These are phyloP conservation scores for Xylaria sp. DNA, from an alignment of 2,329 filamentous ascomycete genomes.

Conservation along the genomic window DNA sequence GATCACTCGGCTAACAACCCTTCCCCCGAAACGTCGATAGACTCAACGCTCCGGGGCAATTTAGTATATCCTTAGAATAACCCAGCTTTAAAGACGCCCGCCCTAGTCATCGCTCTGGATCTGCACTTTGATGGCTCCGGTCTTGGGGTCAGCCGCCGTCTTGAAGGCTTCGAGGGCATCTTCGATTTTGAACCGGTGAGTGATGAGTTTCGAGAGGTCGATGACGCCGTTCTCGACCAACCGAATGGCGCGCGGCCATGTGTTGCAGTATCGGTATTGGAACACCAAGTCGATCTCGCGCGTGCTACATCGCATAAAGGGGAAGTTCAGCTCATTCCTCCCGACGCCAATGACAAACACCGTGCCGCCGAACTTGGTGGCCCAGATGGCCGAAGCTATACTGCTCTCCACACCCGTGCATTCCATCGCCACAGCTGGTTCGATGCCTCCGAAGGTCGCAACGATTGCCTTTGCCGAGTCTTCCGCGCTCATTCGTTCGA, in stretches of 20 bases:
- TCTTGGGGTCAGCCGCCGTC: slow-evolving; percentile 87
- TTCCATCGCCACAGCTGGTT: slow-evolving; percentile 86
- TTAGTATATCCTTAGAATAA: neutral
- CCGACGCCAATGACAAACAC: slow-evolving; percentile 97
- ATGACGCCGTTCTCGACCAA: slow-evolving; percentile 87
- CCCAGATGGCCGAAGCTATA: slow-evolving; percentile 87
- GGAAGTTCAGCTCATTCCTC: slow-evolving; percentile 93
- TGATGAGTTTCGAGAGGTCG: slow-evolving; percentile 83
- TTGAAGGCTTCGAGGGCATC: slow-evolving; percentile 91
- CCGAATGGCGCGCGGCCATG: slow-evolving; percentile 93
- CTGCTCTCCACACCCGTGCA: slow-evolving; percentile 96
- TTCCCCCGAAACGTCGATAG: neutral
- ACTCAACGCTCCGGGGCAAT: neutral
- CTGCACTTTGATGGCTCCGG: slow-evolving; percentile 97
- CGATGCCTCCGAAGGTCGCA: slow-evolving; percentile 77
- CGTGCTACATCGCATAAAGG: slow-evolving; percentile 92
- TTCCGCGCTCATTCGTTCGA: slow-evolving; percentile 74
- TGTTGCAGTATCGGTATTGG: slow-evolving; percentile 96
- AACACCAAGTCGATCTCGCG: slow-evolving; percentile 95
- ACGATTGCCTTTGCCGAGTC: slow-evolving; percentile 77
- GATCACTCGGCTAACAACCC: neutral
- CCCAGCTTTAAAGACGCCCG: neutral
- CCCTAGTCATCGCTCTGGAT: slow-evolving; percentile 76
- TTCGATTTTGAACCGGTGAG: slow-evolving; percentile 86
- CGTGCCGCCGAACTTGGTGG: slow-evolving; percentile 93